Percentiles rank a stretch among this genome's conserved stretches.
phyloP scores from a whole-genome alignment of 176 grass and related monocot species.

The Phoenix roebelenii region DNA sequence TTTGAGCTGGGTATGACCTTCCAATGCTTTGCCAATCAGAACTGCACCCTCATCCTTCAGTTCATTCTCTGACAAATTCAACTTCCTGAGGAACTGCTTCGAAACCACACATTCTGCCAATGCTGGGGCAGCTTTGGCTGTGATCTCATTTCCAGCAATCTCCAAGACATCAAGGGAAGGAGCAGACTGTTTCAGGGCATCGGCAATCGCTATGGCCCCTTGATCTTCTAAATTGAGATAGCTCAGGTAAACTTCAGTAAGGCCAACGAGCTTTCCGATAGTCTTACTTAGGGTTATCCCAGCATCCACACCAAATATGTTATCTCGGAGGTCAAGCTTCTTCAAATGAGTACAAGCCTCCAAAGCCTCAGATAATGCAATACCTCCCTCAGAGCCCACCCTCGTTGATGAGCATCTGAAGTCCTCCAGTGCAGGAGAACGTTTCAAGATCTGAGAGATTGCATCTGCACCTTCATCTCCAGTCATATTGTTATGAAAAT shows the following conservation, averaged over 20 bases:
- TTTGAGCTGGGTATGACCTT: constrained; percentile 34
- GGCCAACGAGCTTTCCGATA: constrained; percentile 39
- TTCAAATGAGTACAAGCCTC: constrained; percentile 51
- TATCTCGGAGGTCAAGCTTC: constrained; percentile 80
- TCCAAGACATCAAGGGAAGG: constrained; percentile 63
- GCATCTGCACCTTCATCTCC: constrained; percentile 72
- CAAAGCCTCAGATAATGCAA: constrained; percentile 52
- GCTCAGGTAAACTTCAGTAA: constrained; percentile 68
- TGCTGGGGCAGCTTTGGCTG: constrained; percentile 26
- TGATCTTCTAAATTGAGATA: constrained; percentile 81
- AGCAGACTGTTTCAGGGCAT: constrained; percentile 38
- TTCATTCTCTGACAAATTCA: constrained; percentile 81
- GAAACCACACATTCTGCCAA: constrained; percentile 35
- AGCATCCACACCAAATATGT: constrained; percentile 82
- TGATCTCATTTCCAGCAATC: constrained; percentile 76
- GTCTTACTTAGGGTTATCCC: constrained; percentile 59
- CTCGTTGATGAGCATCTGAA: constrained; percentile 74
- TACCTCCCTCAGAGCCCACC: constrained; percentile 59
- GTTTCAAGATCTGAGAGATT: constrained; percentile 57
- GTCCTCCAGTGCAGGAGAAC: constrained; percentile 56
- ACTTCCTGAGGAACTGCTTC: constrained; percentile 44
- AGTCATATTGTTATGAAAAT: constrained; percentile 92
- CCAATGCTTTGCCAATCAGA: constrained; percentile 43
- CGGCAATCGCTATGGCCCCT: constrained; percentile 32
- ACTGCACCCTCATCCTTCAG: constrained; percentile 68